Conservation (phyloP, 2,329 filamentous ascomycete species). For the Hymenoscyphus albidus region DNA sequence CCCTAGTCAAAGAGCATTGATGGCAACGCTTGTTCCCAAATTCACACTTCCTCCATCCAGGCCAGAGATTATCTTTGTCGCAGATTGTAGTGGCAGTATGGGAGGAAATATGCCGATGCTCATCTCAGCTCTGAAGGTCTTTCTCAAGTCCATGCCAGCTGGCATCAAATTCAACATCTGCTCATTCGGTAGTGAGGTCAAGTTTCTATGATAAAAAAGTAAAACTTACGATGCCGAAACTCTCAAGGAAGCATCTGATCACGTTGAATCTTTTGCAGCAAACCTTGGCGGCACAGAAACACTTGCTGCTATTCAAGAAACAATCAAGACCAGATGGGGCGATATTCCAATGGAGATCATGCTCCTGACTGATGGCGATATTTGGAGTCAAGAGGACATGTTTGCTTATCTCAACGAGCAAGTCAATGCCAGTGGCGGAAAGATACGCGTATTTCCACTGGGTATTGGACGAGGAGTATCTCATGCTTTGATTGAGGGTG, state of each 20-base stretch:
- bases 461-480: conserved; percentile 51
- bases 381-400: conserved; percentile 45
- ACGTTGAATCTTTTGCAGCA: conserved; percentile 43
- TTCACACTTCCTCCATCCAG: conserved; percentile 55
- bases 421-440: conserved; percentile 39
- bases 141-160: conserved; percentile 61
- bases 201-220: conserved; percentile 48
- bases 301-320: conserved; percentile 42
- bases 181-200: conserved; percentile 53
- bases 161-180: conserved; percentile 68
- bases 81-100: conserved; percentile 70
- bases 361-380: conserved; percentile 53
- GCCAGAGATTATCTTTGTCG: conserved; percentile 67
- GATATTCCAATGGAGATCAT: conserved; percentile 52
- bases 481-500: conserved; percentile 51
- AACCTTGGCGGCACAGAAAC: conserved; percentile 55
- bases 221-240: conserved; percentile 43
- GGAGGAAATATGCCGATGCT: conserved; percentile 48
- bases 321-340: conserved; percentile 42
- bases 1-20: conserved; percentile 59
- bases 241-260: conserved; percentile 41
- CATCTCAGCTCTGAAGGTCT: conserved; percentile 54
- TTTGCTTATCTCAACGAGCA: conserved; percentile 44
- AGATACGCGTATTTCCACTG: conserved; percentile 51
- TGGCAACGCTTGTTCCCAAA: conserved; percentile 67